Conservation (phyloP, 179 eudicot genomes). For the Silene coronaria region DNA sequence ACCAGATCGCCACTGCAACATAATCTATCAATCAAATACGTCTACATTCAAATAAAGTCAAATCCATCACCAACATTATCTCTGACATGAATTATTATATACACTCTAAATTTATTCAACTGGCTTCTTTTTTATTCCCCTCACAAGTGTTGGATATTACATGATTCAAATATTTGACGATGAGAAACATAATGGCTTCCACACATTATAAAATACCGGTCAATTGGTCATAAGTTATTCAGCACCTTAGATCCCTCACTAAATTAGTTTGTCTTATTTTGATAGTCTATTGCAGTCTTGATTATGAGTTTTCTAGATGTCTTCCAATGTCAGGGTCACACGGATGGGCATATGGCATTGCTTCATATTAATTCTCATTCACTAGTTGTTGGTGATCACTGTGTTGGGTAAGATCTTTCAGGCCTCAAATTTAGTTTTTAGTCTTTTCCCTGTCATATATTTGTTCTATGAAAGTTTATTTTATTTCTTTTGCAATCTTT, state of each 20-base stretch:
- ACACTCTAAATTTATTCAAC: not conserved
- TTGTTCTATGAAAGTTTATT: not conserved
- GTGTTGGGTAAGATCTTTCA: slow-evolving; percentile 73
- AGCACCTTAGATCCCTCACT: not conserved
- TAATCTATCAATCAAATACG: not conserved
- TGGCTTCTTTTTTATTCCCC: not conserved
- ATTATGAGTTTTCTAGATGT: slow-evolving; percentile 9
- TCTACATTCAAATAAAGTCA: not conserved
- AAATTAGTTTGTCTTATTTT: not conserved
- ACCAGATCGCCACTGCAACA: not conserved
- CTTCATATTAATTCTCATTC: slow-evolving; percentile 69
- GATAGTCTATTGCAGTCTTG: not conserved
- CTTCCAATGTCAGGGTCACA: slow-evolving; percentile 67
- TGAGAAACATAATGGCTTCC: not conserved
- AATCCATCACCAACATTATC: not conserved
- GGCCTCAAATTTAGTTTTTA: not conserved
- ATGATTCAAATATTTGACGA: not conserved
- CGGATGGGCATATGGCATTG: slow-evolving; percentile 90
- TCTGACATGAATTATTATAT: not conserved
- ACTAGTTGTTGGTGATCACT: slow-evolving; percentile 90
- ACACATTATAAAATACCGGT: not conserved
- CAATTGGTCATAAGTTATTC: not conserved
- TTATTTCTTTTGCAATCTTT: not conserved
- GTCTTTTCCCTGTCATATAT: not conserved
- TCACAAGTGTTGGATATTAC: not conserved